Base-by-base conservation (phyloP, 129 eudicot species). In the Heracleum sosnowskyi region DNA sequence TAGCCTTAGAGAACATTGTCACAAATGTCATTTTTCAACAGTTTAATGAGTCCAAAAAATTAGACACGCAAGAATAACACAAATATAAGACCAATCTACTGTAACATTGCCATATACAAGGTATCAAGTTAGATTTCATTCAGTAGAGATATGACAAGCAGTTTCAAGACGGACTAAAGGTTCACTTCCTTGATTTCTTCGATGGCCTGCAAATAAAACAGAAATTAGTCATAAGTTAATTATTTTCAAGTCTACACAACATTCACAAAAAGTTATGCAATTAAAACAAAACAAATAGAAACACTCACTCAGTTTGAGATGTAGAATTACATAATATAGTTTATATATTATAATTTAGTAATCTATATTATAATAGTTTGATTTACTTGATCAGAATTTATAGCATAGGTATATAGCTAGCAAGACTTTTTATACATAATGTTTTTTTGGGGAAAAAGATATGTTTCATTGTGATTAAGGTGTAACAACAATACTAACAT, bases 101-200 rank as follows among this genome's bases (percentile, higher is more conserved):
- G 29, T 60, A 60, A 60, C 33, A 60, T 0, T 10, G 17, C 11
- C 16, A 1, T 5, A 60, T 2, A 26, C 68, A 60, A 4, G 26
- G 68, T 3, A n/a, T 26, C 11, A 26, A 60, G 68, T 57, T 60
- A n/a, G 26, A 60, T 60, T 57, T 26, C 33, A 60, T n/a, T 60
- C 3, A 16, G 2, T 60, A 16, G n/a, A n/a, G 33, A 60, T 31
- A 31, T 1, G 3, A 66, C 40, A 33, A 66, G n/a, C n/a, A n/a
- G n/a, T 66, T 33, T 64, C 35, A 62, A 57, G 37, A 36, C 75
- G 8, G 22, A 44, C 36, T 73, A 63, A 55, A 41, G 9, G 3
- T 78, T 92, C 93, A 92, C 82, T 90, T 92, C 97, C 85, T 92
- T 7, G 93, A 80, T 41, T 92, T 92, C 86, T 92, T 92, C 35